Percentiles rank a stretch among this genome's conserved stretches.
phyloP scores from a whole-genome alignment of 1,284 basidiomycete species.

The Cutaneotrichosporon cavernicola region DNA sequence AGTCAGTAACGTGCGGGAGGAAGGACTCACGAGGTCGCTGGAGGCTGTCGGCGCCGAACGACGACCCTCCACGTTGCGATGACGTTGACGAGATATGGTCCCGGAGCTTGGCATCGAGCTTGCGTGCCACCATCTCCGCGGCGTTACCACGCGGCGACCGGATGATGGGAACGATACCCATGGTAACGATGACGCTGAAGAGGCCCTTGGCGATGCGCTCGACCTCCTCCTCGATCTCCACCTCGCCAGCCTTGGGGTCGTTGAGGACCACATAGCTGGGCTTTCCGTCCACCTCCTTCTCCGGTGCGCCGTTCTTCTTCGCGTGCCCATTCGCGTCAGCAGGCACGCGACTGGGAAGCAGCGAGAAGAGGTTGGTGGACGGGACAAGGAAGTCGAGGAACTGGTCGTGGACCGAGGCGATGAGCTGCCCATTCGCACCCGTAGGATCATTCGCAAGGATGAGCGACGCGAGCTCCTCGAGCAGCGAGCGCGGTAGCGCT shows the following conservation, averaged over 20 bases:
- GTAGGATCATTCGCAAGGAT: slow-evolving; percentile 69
- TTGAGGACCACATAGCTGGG: slow-evolving; percentile 81
- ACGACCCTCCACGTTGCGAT: slow-evolving; percentile 53
- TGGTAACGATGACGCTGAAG: slow-evolving; percentile 89
- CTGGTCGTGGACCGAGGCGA: slow-evolving; percentile 83
- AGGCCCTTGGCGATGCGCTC: slow-evolving; percentile 88
- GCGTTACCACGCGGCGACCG: slow-evolving; percentile 93
- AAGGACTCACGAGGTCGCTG: slow-evolving; percentile 72
- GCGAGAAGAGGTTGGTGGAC: slow-evolving; percentile 89
- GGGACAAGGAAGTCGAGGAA: slow-evolving; percentile 96
- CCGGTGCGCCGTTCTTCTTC: slow-evolving; percentile 30
- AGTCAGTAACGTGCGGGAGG: not conserved
- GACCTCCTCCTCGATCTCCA: slow-evolving; percentile 89
- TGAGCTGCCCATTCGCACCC: slow-evolving; percentile 71
- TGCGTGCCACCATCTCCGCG: slow-evolving; percentile 96
- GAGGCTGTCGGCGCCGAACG: slow-evolving; percentile 67
- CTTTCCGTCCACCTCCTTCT: slow-evolving; percentile 46
- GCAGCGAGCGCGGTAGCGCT: slow-evolving; percentile 75
- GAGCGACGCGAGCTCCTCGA: slow-evolving; percentile 89
- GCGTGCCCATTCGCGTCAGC: slow-evolving; percentile 32
- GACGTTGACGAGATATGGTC: slow-evolving; percentile 82
- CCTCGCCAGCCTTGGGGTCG: slow-evolving; percentile 84
- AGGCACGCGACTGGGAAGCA: slow-evolving; percentile 61
- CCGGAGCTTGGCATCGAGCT: slow-evolving; percentile 86
- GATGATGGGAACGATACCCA: slow-evolving; percentile 91